Evolutionary conservation across 805 yeast genomes (phyloP).

Genomic region (Candida krabiensis): DNA sequence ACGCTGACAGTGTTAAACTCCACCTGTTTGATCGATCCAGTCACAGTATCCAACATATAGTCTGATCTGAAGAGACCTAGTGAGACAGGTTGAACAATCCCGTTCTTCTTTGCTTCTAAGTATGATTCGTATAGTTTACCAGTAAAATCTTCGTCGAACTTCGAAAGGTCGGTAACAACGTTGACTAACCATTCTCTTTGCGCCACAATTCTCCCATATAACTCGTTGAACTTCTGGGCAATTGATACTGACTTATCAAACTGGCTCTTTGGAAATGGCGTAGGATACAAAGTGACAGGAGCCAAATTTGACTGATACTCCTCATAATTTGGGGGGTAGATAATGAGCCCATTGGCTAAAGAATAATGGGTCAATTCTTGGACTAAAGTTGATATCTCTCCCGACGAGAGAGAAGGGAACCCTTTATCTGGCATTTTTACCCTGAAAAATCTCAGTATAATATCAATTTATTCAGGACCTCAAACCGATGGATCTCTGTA

Average conservation of each 20-base stretch:
- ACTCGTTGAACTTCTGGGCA: slow-evolving; percentile 66
- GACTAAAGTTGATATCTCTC: slow-evolving; percentile 13
- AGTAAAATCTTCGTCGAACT: slow-evolving; percentile 74
- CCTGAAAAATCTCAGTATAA: neutral
- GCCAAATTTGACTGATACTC: slow-evolving; percentile 56
- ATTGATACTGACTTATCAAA: slow-evolving; percentile 67
- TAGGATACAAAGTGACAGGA: slow-evolving; percentile 88
- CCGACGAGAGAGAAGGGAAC: slow-evolving; percentile 17
- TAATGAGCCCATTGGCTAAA: slow-evolving; percentile 74
- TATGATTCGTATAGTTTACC: slow-evolving; percentile 71
- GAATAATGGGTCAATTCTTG: slow-evolving; percentile 65
- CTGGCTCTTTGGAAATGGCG: slow-evolving; percentile 73
- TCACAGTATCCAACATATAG: slow-evolving; percentile 62
- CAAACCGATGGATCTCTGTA: no score
- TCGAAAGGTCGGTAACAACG: slow-evolving; percentile 54
- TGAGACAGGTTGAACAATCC: slow-evolving; percentile 63
- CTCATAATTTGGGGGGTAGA: slow-evolving; percentile 65
- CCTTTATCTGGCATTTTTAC: slow-evolving; percentile 5
- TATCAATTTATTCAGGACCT: no score
- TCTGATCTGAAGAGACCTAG: slow-evolving; percentile 90
- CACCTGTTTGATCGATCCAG: slow-evolving; percentile 78
- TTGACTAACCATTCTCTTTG: slow-evolving; percentile 59
- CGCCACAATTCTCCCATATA: slow-evolving; percentile 71
- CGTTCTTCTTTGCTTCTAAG: slow-evolving; percentile 43
- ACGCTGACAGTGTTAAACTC: slow-evolving; percentile 96